Percentiles rank a stretch among this genome's conserved stretches.
Conservation (phyloP, 2,329 filamentous ascomycete species). For the Nothopassalora personata region DNA sequence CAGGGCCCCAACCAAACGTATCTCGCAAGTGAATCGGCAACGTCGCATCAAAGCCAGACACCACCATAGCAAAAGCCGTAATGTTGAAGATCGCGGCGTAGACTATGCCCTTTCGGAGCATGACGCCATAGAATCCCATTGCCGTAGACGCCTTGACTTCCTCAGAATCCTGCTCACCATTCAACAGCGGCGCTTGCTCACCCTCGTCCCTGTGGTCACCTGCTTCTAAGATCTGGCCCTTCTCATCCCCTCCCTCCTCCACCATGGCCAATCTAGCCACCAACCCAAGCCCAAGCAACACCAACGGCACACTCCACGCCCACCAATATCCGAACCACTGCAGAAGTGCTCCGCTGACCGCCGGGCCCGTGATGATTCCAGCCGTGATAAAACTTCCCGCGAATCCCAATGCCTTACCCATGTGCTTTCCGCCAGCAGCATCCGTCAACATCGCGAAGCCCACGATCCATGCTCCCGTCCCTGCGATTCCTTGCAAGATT, state of each 20-base stretch:
- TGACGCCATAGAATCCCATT: constrained; percentile 11
- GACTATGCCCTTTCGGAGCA: constrained; percentile 3
- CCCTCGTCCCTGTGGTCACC: neutral
- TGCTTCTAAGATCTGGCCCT: neutral
- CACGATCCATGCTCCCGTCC: constrained; percentile 16
- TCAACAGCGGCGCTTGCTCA: constrained; percentile 3
- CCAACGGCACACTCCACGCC: constrained; percentile 16
- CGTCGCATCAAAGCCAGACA: constrained; percentile 17
- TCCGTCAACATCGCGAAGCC: constrained; percentile 15
- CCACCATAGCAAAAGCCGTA: constrained; percentile 9
- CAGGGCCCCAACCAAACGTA: constrained; percentile 15
- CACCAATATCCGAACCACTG: constrained; percentile 18
- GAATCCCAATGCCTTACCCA: constrained; percentile 14
- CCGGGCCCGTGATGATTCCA: constrained; percentile 13
- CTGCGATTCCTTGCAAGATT: constrained; percentile 14
- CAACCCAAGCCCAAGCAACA: constrained; percentile 11
- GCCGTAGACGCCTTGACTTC: neutral
- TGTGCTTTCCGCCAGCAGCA: constrained; percentile 8
- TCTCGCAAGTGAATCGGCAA: constrained; percentile 16
- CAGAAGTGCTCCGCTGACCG: constrained; percentile 8
- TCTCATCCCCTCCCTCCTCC: neutral
- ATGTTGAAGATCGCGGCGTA: constrained; percentile 15
- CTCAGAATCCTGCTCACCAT: neutral
- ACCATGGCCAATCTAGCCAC: constrained; percentile 15
- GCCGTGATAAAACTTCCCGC: constrained; percentile 13